Evolutionary conservation across 495 filamentous ascomycete genomes (phyloP), one percentile per base, ranked within the genome.

Genomic region (Endocarpon pusillum): DNA sequence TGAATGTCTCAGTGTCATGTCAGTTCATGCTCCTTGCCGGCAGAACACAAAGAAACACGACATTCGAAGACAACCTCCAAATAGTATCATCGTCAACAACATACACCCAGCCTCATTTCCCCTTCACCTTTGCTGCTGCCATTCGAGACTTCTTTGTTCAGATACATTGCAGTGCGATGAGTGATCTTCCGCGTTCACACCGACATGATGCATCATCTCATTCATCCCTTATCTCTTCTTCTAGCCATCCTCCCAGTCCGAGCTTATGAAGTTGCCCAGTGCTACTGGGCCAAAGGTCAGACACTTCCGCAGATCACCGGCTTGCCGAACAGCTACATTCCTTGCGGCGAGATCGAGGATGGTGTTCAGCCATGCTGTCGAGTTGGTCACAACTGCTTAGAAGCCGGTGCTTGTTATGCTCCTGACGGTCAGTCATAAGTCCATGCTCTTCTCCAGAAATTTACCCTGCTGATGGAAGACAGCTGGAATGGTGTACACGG

Each of bases 221-320:
- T 12, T 25, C 12, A 25, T 12, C 23, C 12, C 23, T 25, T 25
- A 8, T 25, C 23, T 25, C 8, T 25, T 25, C 8, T 25, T 25
- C 12, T 12, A 8, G 12, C 23, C 12, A 8, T 12, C 23, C 8
- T 25, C 8, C 23, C 12, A 8, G 23, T 25, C 23, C 12, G n/a
- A n/a, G n/a, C 28, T 5, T 31, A n/a, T 4, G 28, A 31, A 15
- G 5, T 17, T 4, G 28, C 5, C 7, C 14, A 14, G 19, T 31
- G 28, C 12, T 31, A 31, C 19, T 31, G 28, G 28, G 5, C 28
- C 5, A 31, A 31, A 6, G 28, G n/a, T n/a, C n/a, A n/a, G n/a
- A n/a, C n/a, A n/a, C n/a, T n/a, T n/a, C n/a, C n/a, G n/a, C n/a
- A n/a, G n/a, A n/a, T n/a, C 4, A 31, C 4, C 28, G 12, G 5